A percentile compares a stretch with the other conserved stretches of the same genome.
Evolutionary conservation across 169 alveolate species (phyloP).

Genomic region (Plasmodium knowlesi): DNA sequence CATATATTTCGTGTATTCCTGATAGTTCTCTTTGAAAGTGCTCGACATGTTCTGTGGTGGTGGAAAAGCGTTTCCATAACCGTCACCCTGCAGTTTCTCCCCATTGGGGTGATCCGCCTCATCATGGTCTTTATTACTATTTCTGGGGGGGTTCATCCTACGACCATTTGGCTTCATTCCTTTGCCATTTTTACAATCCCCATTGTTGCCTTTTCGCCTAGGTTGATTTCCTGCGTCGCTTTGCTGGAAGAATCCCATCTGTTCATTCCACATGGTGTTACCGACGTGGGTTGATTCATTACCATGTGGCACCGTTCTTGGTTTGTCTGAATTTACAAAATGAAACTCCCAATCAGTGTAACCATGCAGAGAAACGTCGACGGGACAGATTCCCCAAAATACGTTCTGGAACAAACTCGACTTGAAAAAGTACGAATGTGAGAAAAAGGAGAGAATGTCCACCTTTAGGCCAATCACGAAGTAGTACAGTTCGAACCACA

Average conservation of each 20-base stretch:
- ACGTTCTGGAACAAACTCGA: slow-evolving; percentile 56
- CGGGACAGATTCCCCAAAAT: slow-evolving; percentile 76
- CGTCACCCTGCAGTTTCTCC: not conserved
- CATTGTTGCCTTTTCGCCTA: not conserved
- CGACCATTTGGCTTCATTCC: not conserved
- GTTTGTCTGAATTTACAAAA: slow-evolving; percentile 4
- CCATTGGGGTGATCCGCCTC: not conserved
- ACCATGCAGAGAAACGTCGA: slow-evolving; percentile 28
- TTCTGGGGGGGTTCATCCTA: not conserved
- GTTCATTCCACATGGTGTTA: not conserved
- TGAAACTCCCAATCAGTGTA: not conserved
- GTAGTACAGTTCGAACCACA: slow-evolving; percentile 71
- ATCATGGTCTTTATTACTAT: not conserved
- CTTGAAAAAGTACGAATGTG: slow-evolving; percentile 43
- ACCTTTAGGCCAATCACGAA: slow-evolving; percentile 39
- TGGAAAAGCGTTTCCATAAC: not conserved
- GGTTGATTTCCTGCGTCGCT: not conserved
- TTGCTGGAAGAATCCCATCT: not conserved
- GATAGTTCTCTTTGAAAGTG: not conserved
- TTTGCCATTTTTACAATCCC: not conserved
- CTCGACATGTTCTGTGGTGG: not conserved
- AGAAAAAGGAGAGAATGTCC: slow-evolving; percentile 64
- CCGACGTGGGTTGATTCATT: not conserved
- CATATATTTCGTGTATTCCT: not conserved
- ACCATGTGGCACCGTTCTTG: not conserved